Evolutionary conservation across 768 basidiomycete species (phyloP).

Genomic region (Dendrothele bispora): DNA sequence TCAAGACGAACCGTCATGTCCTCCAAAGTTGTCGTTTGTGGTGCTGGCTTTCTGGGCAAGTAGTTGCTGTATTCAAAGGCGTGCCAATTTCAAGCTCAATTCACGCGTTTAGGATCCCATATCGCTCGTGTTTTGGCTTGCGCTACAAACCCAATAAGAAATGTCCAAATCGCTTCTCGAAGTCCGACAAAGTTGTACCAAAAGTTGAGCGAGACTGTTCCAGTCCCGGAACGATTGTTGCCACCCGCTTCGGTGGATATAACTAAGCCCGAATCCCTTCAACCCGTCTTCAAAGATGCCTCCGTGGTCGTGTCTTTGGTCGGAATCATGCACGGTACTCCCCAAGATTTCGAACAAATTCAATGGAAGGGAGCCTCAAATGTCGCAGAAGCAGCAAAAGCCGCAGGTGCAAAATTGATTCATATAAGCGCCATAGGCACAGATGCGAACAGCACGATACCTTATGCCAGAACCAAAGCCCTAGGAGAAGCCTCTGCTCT

Average conservation of each 20-base stretch:
- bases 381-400: conserved; percentile 54
- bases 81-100: neutral
- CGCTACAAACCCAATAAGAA: conserved; percentile 28
- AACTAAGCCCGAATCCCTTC: conserved; percentile 48
- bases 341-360: conserved; percentile 54
- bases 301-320: conserved; percentile 66
- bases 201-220: conserved; percentile 27
- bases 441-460: conserved; percentile 52
- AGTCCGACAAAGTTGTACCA: conserved; percentile 45
- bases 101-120: conserved; percentile 59
- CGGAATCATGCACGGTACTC: conserved; percentile 61
- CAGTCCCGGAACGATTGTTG: conserved; percentile 37
- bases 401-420: conserved; percentile 55
- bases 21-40: conserved; percentile 49
- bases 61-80: conserved; percentile 5
- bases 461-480: conserved; percentile 63
- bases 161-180: conserved; percentile 61
- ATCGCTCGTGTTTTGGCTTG: conserved; percentile 51
- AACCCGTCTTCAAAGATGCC: conserved; percentile 52
- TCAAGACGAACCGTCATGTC: conserved; percentile 2
- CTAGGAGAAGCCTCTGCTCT: conserved; percentile 58
- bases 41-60: conserved; percentile 65
- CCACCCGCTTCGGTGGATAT: conserved; percentile 52
- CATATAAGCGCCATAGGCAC: conserved; percentile 79
- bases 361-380: conserved; percentile 70